phyloP scores from a whole-genome alignment of 345 rosid species.

The Lepidium sativum region DNA sequence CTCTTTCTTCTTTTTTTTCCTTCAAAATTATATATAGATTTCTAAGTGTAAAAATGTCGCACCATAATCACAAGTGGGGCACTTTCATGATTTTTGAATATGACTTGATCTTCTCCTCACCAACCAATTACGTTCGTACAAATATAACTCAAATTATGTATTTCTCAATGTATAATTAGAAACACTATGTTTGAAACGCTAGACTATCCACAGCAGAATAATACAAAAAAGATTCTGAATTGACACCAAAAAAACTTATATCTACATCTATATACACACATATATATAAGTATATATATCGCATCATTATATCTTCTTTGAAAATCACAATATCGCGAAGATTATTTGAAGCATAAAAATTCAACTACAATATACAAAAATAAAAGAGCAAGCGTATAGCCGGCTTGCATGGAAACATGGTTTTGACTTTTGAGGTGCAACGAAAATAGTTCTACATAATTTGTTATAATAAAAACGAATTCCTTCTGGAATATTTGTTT shows the following conservation, averaged over 20 bases:
- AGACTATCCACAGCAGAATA: too few species aligned
- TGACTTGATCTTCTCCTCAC: slow-evolving; percentile 7
- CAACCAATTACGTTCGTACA: slow-evolving; percentile 18
- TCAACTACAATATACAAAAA: background rate
- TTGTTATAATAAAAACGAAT: background rate
- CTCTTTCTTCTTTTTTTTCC: background rate
- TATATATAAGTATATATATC: too few species aligned
- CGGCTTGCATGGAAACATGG: slow-evolving; percentile 19
- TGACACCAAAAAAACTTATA: too few species aligned
- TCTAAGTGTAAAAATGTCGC: slow-evolving; percentile 11
- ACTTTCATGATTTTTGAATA: slow-evolving; percentile 2
- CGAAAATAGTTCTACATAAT: background rate
- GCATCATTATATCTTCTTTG: background rate
- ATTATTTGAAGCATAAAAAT: background rate
- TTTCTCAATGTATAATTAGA: background rate
- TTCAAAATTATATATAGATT: background rate
- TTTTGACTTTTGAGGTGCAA: slow-evolving; percentile 13
- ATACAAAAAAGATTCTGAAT: too few species aligned
- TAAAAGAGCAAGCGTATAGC: background rate
- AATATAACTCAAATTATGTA: background rate
- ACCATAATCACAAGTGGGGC: slow-evolving; percentile 20
- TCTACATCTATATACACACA: too few species aligned
- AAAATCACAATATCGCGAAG: background rate
- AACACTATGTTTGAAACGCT: too few species aligned
- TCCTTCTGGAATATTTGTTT: background rate